Percentiles rank a stretch among this genome's conserved stretches.
Evolutionary conservation across 2,329 filamentous ascomycete genomes (phyloP).

Genomic region (Gliomastix tumulicola): DNA sequence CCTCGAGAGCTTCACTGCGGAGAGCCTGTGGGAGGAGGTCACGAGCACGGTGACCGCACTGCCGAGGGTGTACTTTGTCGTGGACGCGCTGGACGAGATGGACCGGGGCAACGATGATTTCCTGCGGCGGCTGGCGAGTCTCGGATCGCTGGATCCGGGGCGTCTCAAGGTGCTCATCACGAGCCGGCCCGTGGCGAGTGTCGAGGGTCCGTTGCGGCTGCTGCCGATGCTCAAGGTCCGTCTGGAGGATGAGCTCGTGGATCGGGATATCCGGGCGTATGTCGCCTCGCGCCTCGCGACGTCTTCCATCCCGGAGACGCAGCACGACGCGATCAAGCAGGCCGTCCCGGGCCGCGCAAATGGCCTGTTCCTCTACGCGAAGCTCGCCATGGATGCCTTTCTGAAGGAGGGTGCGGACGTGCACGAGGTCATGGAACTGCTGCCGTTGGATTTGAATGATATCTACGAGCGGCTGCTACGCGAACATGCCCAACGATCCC

Average conservation of each 20-base stretch:
- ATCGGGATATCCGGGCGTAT: not conserved
- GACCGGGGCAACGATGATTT: not conserved
- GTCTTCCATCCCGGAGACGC: not conserved
- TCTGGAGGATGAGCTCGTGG: not conserved
- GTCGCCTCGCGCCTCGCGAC: not conserved
- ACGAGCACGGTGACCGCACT: not conserved
- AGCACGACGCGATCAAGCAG: not conserved
- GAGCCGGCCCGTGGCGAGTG: not conserved
- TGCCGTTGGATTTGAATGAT: not conserved
- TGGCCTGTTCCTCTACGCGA: not conserved
- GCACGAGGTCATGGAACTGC: not conserved
- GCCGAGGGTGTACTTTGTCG: not conserved
- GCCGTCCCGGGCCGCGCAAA: not conserved
- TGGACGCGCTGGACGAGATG: not conserved
- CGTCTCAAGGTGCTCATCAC: not conserved
- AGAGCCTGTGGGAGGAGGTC: not conserved
- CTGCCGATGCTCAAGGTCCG: not conserved
- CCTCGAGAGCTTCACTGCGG: not conserved
- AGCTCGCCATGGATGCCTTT: not conserved
- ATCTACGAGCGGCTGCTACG: not conserved
- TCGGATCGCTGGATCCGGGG: not conserved
- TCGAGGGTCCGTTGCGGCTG: not conserved
- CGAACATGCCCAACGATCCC: not conserved
- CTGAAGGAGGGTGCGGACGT: not conserved
- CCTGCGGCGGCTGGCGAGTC: not conserved